Conservation (phyloP, 805 yeast genomes). For the Yueomyces sinensis region DNA sequence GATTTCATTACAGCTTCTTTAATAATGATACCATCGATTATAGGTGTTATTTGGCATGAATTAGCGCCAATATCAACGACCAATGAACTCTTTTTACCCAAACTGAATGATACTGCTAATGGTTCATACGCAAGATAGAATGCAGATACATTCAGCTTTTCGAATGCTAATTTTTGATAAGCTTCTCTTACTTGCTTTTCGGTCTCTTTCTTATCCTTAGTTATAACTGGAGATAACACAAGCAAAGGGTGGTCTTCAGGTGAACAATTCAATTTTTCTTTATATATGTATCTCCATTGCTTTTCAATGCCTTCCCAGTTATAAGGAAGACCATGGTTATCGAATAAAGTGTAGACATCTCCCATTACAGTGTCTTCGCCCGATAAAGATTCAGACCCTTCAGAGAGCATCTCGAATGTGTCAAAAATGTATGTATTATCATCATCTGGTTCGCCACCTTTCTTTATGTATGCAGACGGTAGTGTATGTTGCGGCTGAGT, state of each 20-base stretch:
- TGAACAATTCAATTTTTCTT: constrained; percentile 33
- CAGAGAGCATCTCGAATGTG: constrained; percentile 17
- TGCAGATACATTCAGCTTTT: constrained; percentile 59
- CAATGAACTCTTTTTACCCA: constrained; percentile 64
- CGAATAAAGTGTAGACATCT: constrained; percentile 38
- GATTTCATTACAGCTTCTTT: constrained; percentile 52
- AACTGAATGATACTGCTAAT: constrained; percentile 62
- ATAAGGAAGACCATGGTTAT: constrained; percentile 41
- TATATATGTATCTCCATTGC: constrained; percentile 57
- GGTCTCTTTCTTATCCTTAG: constrained; percentile 8
- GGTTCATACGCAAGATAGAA: constrained; percentile 68
- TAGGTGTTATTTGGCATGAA: constrained; percentile 59
- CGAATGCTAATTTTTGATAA: constrained; percentile 63
- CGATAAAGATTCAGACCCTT: constrained; percentile 3
- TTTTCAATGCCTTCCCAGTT: constrained; percentile 59
- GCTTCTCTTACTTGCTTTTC: constrained; percentile 34
- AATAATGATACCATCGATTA: constrained; percentile 60
- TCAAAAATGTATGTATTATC: constrained; percentile 14
- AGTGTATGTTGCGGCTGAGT: constrained; percentile 45
- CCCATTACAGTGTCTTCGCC: constrained; percentile 3
- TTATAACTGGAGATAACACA: constrained; percentile 25
- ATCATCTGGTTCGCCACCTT: constrained; percentile 7
- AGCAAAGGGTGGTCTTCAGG: constrained; percentile 54
- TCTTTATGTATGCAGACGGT: constrained; percentile 40
- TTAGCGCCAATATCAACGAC: constrained; percentile 73